A percentile compares a stretch with the other conserved stretches of the same genome.
Conservation (phyloP, 2,329 filamentous ascomycete genomes). For the Monascus ruber region DNA sequence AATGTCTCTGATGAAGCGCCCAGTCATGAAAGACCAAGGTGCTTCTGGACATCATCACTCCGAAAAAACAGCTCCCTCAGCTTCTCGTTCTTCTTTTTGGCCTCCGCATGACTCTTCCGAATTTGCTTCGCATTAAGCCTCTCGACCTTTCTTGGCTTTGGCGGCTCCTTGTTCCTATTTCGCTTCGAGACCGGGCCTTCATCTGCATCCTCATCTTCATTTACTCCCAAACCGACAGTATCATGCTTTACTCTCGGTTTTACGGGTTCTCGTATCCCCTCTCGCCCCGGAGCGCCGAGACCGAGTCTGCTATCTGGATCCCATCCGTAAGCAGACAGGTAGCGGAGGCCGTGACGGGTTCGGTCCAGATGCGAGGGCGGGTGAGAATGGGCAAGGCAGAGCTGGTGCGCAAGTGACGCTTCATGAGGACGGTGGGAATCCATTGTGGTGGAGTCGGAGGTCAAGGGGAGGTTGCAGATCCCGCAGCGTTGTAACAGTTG, state of each 20-base stretch:
- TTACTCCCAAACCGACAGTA: constrained; percentile 59
- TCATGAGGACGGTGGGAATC: constrained; percentile 28
- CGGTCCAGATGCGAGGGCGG: constrained; percentile 49
- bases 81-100: constrained; percentile 51
- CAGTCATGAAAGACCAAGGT: constrained; percentile 40
- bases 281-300: constrained; percentile 53
- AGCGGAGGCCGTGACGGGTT: constrained; percentile 43
- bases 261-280: constrained; percentile 66
- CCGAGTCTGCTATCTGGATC: constrained; percentile 54
- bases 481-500: constrained; percentile 32
- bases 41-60: constrained; percentile 63
- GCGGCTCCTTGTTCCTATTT: constrained; percentile 18
- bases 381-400: constrained; percentile 44
- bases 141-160: constrained; percentile 32
- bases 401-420: constrained; percentile 44
- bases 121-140: constrained; percentile 60
- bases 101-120: constrained; percentile 49
- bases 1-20: no score
- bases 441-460: constrained; percentile 1
- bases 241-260: constrained; percentile 62
- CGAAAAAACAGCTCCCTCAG: constrained; percentile 63
- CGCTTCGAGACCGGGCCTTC: constrained; percentile 6
- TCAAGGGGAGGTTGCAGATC: constrained; percentile 49
- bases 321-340: constrained; percentile 48
- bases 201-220: constrained; percentile 15